Evolutionary conservation across 176 grass and related monocot species (phyloP).

Genomic region (Musa beccarii): DNA sequence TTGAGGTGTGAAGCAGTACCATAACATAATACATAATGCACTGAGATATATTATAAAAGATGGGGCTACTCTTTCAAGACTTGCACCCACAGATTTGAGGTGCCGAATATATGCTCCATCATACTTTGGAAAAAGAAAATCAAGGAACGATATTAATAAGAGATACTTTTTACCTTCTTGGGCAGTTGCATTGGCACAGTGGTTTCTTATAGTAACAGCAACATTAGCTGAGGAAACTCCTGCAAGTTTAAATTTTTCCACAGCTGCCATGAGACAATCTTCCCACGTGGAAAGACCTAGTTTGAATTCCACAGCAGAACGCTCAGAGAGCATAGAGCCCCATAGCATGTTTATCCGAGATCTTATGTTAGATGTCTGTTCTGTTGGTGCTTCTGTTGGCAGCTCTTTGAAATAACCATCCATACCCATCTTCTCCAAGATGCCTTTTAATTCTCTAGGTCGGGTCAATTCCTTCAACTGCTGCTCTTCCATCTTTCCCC

Average conservation of each 20-base stretch:
- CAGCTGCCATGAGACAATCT: conserved; percentile 61
- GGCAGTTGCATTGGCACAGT: conserved; percentile 56
- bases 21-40: too few relatives aligned
- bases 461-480: conserved; percentile 44
- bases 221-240: conserved; percentile 54
- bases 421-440: conserved; percentile 44
- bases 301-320: conserved; percentile 78
- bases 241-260: conserved; percentile 75
- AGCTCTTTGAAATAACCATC: conserved; percentile 39
- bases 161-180: conserved; percentile 57
- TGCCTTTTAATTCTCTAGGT: conserved; percentile 35
- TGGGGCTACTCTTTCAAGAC: background rate
- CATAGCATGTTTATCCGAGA: conserved; percentile 88
- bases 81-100: background rate
- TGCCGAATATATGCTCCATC: background rate
- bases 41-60: too few relatives aligned
- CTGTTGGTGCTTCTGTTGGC: conserved; percentile 40
- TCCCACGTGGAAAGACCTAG: conserved; percentile 70
- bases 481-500: conserved; percentile 63
- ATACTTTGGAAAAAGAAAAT: background rate
- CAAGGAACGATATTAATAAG: background rate
- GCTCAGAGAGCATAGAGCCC: conserved; percentile 89
- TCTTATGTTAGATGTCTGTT: conserved; percentile 55
- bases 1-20: too few relatives aligned
- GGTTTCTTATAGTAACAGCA: conserved; percentile 82